Conservation (phyloP, 2,329 filamentous ascomycete genomes). For the Fusarium sp. region DNA sequence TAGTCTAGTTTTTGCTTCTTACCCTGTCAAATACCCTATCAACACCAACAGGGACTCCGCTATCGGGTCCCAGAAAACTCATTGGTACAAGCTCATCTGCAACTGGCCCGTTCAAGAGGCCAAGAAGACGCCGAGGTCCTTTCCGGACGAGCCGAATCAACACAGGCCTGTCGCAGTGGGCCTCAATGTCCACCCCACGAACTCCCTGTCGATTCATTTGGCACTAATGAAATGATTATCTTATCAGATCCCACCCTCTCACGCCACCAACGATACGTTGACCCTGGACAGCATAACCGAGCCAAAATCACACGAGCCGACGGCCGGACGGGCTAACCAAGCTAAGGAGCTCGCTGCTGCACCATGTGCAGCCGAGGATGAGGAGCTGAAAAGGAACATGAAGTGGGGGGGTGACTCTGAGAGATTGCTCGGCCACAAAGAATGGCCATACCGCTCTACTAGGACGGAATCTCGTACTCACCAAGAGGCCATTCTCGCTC, state of each 20-base stretch:
- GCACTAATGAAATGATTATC: not conserved
- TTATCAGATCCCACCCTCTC: constrained; percentile 13
- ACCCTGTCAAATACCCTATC: not conserved
- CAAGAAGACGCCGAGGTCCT: not conserved
- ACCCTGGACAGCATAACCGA: not conserved
- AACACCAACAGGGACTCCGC: not conserved
- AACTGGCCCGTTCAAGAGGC: not conserved
- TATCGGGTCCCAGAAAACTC: not conserved
- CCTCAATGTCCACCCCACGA: not conserved
- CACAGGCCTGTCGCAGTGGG: not conserved
- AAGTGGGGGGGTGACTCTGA: not conserved
- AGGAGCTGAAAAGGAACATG: not conserved
- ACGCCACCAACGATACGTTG: constrained; percentile 1
- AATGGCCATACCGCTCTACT: not conserved
- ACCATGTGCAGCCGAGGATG: constrained; percentile 3
- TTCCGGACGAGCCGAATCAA: not conserved
- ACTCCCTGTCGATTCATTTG: not conserved
- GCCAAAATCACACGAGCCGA: constrained; percentile 9
- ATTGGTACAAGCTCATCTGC: not conserved
- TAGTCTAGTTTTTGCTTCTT: constrained; percentile 3
- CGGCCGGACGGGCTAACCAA: not conserved
- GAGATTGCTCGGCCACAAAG: not conserved
- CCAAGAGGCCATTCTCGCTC: not conserved
- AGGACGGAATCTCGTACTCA: not conserved
- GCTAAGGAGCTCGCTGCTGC: not conserved